A percentile compares a stretch with the other conserved stretches of the same genome.
phyloP scores from a whole-genome alignment of 768 basidiomycete species.

The Sporobolomyces phaffii region DNA sequence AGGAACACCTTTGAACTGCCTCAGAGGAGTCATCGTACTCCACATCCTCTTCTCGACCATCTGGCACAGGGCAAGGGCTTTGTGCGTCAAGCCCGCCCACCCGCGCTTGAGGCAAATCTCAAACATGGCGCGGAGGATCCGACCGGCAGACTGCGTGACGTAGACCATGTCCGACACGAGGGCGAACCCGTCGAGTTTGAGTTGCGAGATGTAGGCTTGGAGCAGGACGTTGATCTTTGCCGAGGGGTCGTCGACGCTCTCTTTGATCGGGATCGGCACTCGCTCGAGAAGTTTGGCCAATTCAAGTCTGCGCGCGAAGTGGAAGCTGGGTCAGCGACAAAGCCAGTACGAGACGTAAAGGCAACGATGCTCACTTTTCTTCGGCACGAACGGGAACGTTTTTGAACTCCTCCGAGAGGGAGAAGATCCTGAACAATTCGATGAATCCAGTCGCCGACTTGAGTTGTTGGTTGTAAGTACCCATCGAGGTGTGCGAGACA shows the following conservation, averaged over 20 bases:
- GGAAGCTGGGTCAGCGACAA: conserved; percentile 37
- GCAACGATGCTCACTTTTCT: conserved; percentile 35
- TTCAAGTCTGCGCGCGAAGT: conserved; percentile 66
- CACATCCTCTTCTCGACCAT: conserved; percentile 60
- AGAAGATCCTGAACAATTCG: conserved; percentile 92
- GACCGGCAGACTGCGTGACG: conserved; percentile 92
- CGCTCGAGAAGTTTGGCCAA: conserved; percentile 81
- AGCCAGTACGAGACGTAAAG: neutral
- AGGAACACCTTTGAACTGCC: conserved; percentile 91
- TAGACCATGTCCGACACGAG: conserved; percentile 60
- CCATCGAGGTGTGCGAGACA: conserved; percentile 91
- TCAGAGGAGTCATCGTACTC: conserved; percentile 93
- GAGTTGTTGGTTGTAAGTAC: conserved; percentile 89
- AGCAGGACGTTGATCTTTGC: conserved; percentile 95
- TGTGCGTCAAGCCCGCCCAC: conserved; percentile 91
- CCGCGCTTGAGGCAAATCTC: conserved; percentile 96
- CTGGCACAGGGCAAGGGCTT: conserved; percentile 87
- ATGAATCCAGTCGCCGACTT: conserved; percentile 64
- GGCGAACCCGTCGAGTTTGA: conserved; percentile 77
- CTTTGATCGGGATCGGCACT: conserved; percentile 95
- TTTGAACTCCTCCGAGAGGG: conserved; percentile 91
- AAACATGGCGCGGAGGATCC: conserved; percentile 90
- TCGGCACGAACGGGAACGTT: conserved; percentile 73
- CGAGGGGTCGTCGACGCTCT: conserved; percentile 88
- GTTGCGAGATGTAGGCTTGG: conserved; percentile 87